Conservation (phyloP, 306 rosid species). For the Trichosanthes cucumerina region DNA sequence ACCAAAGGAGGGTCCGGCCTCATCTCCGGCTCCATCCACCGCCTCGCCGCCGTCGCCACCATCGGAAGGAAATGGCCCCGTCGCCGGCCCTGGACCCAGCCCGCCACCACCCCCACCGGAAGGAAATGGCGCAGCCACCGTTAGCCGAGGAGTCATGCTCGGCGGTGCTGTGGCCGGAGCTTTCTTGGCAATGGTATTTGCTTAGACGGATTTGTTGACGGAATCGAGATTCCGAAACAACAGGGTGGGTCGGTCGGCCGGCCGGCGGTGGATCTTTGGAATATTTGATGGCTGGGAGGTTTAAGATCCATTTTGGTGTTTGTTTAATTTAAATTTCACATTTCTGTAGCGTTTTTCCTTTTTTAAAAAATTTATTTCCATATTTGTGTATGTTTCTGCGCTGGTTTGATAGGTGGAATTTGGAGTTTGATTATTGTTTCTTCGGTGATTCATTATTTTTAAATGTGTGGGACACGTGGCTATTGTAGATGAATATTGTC, state of each 20-base stretch:
- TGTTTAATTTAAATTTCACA: background rate
- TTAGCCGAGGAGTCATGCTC: slow-evolving; percentile 32
- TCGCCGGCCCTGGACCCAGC: slow-evolving; percentile 2
- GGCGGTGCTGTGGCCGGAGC: slow-evolving; percentile 56
- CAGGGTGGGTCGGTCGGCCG: background rate
- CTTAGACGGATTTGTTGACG: slow-evolving; percentile 15
- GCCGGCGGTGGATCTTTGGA: background rate
- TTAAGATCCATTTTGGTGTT: background rate
- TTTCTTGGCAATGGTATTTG: slow-evolving; percentile 51
- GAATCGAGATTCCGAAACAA: too few species aligned
- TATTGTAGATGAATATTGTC: background rate
- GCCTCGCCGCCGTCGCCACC: slow-evolving; percentile 12
- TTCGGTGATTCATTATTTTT: slow-evolving; percentile 5
- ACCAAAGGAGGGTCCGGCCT: slow-evolving; percentile 5
- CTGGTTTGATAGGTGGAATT: background rate
- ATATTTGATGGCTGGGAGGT: background rate
- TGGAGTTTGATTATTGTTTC: background rate
- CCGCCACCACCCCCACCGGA: background rate
- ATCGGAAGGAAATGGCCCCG: background rate
- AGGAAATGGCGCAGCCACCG: background rate
- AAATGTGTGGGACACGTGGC: background rate
- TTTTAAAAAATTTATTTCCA: background rate
- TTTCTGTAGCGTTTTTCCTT: background rate
- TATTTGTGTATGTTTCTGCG: background rate
- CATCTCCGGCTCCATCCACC: slow-evolving; percentile 15